Base-by-base conservation (phyloP, 2,329 filamentous ascomycete genomes). In the Aspergillus sp. region DNA sequence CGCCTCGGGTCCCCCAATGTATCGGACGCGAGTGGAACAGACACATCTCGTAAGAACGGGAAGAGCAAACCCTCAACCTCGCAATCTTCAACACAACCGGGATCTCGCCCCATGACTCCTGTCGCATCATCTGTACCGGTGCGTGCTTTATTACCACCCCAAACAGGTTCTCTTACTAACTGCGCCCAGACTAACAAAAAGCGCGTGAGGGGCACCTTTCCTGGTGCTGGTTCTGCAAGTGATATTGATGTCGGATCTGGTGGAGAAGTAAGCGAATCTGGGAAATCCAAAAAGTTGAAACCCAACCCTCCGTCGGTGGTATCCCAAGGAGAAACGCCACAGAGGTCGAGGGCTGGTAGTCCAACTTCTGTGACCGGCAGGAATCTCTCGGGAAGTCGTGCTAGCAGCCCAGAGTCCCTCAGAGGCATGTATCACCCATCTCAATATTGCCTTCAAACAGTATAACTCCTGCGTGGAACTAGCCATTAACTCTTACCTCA, bases 11-110 rank as follows among this genome's bases (percentile, higher is more conserved):
- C 92, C 15, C 91, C 93, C 3, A 89, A 93, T 63, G 82, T 90
- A 33, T 97, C 92, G 2, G 93, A 98, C 71, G 91, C 91, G 9
- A 96, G 91, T 71, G 93, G 91, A 53, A 96, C 93, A 66, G 93
- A 98, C 72, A 93, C 90, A 0, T 86, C 87, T 22, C 88, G 89
- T 64, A 92, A 95, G 77, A 91, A 90, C 78, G 85, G 83, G 71
- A 85, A 89, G 70, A 90, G 88, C 77, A 89, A 89, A 71, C 83
- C 85, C 61, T 62, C 64, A 11, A 57, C 67, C 4, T 62, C 69
- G n/a, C 73, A 73, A 48, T 58, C 67, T 20, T 63, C 66, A 13
- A 64, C 71, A 27, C 72, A 75, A 57, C 70, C 75, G 19, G 66
- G 60, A 9, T 78, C 73, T 86, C 89, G 75, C 83, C 93, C 63